Evolutionary conservation across 805 yeast genomes (phyloP).

Genomic region (Teunomyces gatunensis): DNA sequence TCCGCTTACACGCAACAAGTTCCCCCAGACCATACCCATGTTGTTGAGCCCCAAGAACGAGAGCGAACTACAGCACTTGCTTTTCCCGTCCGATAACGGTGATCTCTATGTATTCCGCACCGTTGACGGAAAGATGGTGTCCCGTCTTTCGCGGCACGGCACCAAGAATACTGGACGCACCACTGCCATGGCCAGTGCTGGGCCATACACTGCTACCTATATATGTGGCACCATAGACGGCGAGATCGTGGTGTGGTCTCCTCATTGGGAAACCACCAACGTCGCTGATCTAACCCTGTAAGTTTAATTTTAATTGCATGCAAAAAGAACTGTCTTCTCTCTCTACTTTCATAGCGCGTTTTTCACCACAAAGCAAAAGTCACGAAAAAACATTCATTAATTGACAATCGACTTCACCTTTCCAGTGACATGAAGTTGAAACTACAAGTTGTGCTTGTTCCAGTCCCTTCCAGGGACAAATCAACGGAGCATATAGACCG

Average conservation of each 20-base stretch:
- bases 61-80: constrained; percentile 53
- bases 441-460: constrained; percentile 37
- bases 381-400: neutral
- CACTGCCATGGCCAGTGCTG: constrained; percentile 51
- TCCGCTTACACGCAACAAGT: constrained; percentile 67
- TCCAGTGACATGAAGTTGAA: constrained; percentile 17
- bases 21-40: constrained; percentile 48
- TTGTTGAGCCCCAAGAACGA: constrained; percentile 51
- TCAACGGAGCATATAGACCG: constrained; percentile 20
- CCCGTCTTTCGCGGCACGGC: constrained; percentile 49
- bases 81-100: constrained; percentile 76
- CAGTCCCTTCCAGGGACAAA: constrained; percentile 17
- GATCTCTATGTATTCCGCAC: constrained; percentile 60
- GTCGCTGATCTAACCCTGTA: neutral
- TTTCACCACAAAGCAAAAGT: no score
- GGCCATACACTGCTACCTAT: constrained; percentile 44
- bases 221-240: constrained; percentile 70
- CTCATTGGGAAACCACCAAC: constrained; percentile 10
- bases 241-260: constrained; percentile 55
- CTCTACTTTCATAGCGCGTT: no score
- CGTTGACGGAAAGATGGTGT: constrained; percentile 60
- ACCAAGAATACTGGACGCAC: constrained; percentile 42
- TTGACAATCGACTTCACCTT: neutral
- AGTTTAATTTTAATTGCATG: no score
- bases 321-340: no score